Evolutionary conservation across 306 rosid genomes (phyloP).

Genomic region (Cucumis sativus): DNA sequence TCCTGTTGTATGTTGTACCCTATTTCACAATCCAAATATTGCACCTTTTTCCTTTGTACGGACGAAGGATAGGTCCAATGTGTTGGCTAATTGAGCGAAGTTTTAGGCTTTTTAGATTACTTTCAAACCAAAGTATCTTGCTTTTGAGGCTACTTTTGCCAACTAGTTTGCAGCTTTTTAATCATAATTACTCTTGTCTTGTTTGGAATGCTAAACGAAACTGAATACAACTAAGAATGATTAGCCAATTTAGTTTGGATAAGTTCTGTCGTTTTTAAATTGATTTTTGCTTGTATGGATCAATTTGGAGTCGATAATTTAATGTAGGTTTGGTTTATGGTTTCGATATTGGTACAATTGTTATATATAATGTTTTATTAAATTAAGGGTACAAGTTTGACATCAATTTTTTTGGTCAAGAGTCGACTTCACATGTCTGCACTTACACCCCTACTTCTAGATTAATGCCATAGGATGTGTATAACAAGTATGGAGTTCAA

Average conservation of each 20-base stretch:
- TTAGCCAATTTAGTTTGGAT: background rate
- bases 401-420: background rate
- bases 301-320: background rate
- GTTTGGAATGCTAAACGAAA: background rate
- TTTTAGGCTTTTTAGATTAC: background rate
- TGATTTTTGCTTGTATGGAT: background rate
- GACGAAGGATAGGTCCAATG: background rate
- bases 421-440: background rate
- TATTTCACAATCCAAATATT: conserved; percentile 1
- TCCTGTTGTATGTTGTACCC: background rate
- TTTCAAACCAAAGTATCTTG: conserved; percentile 1
- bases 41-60: background rate
- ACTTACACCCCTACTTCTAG: background rate
- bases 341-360: background rate
- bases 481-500: background rate
- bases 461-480: background rate
- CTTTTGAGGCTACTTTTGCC: background rate
- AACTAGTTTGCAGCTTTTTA: background rate
- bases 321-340: background rate
- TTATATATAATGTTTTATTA: background rate
- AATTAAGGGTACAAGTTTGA: background rate
- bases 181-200: background rate
- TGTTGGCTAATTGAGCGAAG: background rate
- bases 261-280: background rate
- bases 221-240: background rate